A percentile compares a stretch with the other conserved stretches of the same genome.
Conservation (phyloP, 2,329 filamentous ascomycete species). For the Cladosporium sp. region DNA sequence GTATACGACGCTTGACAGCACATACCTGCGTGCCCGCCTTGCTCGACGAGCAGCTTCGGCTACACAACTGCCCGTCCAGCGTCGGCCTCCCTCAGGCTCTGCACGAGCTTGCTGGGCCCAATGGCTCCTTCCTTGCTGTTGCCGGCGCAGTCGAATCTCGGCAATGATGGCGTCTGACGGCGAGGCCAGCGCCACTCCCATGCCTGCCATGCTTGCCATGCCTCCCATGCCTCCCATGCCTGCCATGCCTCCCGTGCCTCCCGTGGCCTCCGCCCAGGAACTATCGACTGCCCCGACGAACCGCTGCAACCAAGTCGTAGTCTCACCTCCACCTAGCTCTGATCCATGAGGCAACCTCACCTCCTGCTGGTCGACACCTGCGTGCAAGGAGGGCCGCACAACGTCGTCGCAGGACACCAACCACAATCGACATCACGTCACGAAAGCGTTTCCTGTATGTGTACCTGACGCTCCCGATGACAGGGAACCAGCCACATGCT, state of each 20-base stretch:
- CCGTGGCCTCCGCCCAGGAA: conserved; percentile 11
- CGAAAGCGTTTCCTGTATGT: conserved; percentile 18
- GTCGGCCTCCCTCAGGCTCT: neutral
- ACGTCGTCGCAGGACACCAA: conserved; percentile 17
- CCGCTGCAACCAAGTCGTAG: conserved; percentile 10
- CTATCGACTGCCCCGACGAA: conserved; percentile 17
- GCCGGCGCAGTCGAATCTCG: neutral
- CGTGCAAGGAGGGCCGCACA: conserved; percentile 23
- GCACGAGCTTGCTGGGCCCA: conserved; percentile 18
- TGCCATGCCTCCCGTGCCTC: conserved; percentile 6
- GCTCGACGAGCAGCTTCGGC: conserved; percentile 16
- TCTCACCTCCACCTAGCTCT: conserved; percentile 15
- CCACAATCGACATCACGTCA: conserved; percentile 16
- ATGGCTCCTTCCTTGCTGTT: conserved; percentile 8
- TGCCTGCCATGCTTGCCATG: neutral
- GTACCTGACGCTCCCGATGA: conserved; percentile 15
- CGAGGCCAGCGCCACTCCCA: no score
- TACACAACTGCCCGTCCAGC: conserved; percentile 13
- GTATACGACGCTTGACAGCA: conserved; percentile 22
- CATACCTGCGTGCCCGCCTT: conserved; percentile 18
- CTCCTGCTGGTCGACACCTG: conserved; percentile 13
- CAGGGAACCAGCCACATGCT: conserved; percentile 7
- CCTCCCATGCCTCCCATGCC: neutral
- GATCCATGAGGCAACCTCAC: conserved; percentile 13
- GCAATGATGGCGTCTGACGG: no score